Evolutionary conservation across 345 rosid species (phyloP).

Genomic region (Euphorbia lathyris): DNA sequence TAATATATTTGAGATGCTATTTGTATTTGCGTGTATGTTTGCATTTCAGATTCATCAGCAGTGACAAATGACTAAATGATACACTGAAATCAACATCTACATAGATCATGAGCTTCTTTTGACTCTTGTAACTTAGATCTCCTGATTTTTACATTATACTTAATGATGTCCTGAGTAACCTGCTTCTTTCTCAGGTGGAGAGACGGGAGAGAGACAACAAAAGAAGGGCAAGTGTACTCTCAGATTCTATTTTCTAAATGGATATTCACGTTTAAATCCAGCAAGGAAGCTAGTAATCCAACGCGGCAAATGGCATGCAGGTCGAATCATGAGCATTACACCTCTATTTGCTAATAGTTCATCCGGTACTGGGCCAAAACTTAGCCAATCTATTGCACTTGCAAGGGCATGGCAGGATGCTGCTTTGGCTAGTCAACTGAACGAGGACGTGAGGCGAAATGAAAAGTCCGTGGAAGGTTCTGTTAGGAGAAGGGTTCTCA

Average conservation of each 20-base stretch:
- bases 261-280: slow-evolving; percentile 69
- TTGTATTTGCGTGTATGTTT: not conserved
- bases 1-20: not conserved
- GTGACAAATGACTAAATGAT: no score
- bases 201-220: slow-evolving; percentile 86
- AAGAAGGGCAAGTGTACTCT: slow-evolving; percentile 64
- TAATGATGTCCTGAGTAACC: slow-evolving; percentile 14
- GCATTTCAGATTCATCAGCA: not conserved
- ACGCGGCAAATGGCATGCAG: slow-evolving; percentile 96
- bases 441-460: slow-evolving; percentile 45
- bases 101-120: not conserved
- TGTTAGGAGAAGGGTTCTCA: no score
- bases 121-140: not conserved
- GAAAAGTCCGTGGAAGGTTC: slow-evolving; percentile 45
- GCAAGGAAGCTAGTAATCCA: slow-evolving; percentile 87
- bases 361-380: slow-evolving; percentile 42
- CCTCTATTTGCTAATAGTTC: slow-evolving; percentile 68
- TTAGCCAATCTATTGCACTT: slow-evolving; percentile 66
- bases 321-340: slow-evolving; percentile 78
- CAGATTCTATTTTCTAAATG: slow-evolving; percentile 81
- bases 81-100: not conserved
- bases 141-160: not conserved
- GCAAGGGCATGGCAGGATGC: slow-evolving; percentile 98
- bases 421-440: slow-evolving; percentile 78
- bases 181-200: slow-evolving; percentile 67